These are phyloP conservation scores for Berberis vulgaris DNA, from an alignment of 164 flowering plant species.

Conservation along the genomic window DNA sequence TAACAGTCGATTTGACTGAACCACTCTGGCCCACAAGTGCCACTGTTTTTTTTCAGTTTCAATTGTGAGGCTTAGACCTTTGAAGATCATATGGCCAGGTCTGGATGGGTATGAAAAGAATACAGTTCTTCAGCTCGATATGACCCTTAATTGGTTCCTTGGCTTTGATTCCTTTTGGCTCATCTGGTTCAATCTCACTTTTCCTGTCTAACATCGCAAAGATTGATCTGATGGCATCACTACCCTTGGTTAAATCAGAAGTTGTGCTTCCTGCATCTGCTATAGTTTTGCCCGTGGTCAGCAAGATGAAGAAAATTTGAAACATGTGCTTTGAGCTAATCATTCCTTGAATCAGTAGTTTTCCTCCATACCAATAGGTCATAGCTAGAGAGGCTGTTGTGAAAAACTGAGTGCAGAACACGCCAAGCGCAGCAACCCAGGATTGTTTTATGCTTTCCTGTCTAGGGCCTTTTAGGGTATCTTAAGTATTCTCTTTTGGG, in stretches of 20 bases:
- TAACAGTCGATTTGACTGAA: slow-evolving; percentile 29
- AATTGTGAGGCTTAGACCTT: slow-evolving; percentile 14
- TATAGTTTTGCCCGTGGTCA: slow-evolving; percentile 19
- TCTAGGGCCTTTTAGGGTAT: slow-evolving; percentile 11
- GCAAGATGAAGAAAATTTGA: slow-evolving; percentile 20
- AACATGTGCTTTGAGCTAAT: slow-evolving; percentile 14
- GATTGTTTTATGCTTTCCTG: slow-evolving; percentile 15
- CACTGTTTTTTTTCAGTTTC: slow-evolving; percentile 16
- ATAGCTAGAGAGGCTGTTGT: slow-evolving; percentile 13
- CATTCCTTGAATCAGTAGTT: slow-evolving; percentile 6
- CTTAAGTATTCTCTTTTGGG: slow-evolving; percentile 10
- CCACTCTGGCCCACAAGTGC: slow-evolving; percentile 33
- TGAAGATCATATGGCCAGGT: slow-evolving; percentile 17
- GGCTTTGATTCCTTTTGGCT: slow-evolving; percentile 14
- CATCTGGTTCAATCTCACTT: slow-evolving; percentile 19
- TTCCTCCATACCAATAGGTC: slow-evolving; percentile 25
- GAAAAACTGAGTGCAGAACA: slow-evolving; percentile 15
- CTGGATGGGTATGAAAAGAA: slow-evolving; percentile 22
- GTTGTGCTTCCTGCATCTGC: slow-evolving; percentile 31
- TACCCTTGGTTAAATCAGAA: slow-evolving; percentile 24
- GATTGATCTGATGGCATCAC: slow-evolving; percentile 14
- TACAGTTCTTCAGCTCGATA: slow-evolving; percentile 21
- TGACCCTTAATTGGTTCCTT: slow-evolving; percentile 16
- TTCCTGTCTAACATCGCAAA: slow-evolving; percentile 19
- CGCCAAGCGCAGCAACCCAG: slow-evolving; percentile 22